These are phyloP conservation scores for Erysimum pusillum DNA, from an alignment of 441 rosid species.

Conservation along the genomic window DNA sequence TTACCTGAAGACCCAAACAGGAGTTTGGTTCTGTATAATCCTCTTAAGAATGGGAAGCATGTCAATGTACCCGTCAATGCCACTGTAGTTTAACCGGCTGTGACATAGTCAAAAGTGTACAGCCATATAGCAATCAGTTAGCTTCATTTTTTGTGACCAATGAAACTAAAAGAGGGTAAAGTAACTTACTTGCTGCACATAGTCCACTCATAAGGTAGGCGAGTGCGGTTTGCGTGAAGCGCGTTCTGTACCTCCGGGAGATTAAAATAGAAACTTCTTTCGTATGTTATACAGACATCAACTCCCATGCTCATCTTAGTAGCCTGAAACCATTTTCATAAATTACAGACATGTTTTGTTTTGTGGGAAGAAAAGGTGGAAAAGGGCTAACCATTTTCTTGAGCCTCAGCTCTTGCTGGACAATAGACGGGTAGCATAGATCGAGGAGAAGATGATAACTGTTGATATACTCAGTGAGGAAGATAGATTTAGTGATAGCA, in stretches of 20 bases:
- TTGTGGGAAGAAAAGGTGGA: background rate
- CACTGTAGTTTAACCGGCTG: slow-evolving; percentile 68
- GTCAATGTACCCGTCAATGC: slow-evolving; percentile 60
- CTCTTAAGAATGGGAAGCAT: slow-evolving; percentile 77
- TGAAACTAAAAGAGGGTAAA: background rate
- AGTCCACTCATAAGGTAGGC: slow-evolving; percentile 66
- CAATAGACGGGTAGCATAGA: slow-evolving; percentile 74
- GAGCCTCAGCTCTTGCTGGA: slow-evolving; percentile 80
- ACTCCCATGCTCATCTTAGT: slow-evolving; percentile 76
- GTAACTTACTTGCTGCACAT: slow-evolving; percentile 70
- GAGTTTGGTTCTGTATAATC: slow-evolving; percentile 63
- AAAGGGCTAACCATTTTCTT: slow-evolving; percentile 58
- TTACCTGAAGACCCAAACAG: slow-evolving; percentile 85
- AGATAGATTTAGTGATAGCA: slow-evolving; percentile 48
- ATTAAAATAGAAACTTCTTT: slow-evolving; percentile 76
- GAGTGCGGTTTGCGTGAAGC: slow-evolving; percentile 81
- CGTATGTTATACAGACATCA: slow-evolving; percentile 77
- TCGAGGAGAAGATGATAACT: slow-evolving; percentile 75
- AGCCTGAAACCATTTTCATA: slow-evolving; percentile 24
- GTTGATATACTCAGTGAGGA: slow-evolving; percentile 61
- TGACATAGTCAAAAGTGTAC: slow-evolving; percentile 9
- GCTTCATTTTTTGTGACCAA: background rate
- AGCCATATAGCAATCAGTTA: background rate
- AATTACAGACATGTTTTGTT: background rate
- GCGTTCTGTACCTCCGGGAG: slow-evolving; percentile 88